Evolutionary conservation across 345 rosid genomes (phyloP), one percentile per base, ranked within the genome.

Genomic region (Conringia planisiliqua): DNA sequence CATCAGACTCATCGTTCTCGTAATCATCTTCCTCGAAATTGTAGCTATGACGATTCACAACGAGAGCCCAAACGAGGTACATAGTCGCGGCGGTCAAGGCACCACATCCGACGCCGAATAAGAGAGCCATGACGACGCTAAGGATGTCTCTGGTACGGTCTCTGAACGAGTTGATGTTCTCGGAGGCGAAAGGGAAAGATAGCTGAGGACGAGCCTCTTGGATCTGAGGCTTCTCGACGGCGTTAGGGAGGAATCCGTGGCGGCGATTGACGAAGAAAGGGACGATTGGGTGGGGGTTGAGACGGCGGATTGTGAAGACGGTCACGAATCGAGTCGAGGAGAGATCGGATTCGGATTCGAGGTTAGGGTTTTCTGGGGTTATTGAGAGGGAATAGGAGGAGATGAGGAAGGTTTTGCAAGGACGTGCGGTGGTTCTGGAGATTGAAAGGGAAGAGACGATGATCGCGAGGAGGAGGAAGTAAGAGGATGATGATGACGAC

Each of bases 81-180:
- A 94, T 85, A 54, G 96, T 86, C 11, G 89, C 90, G 8, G 95
- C 97, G 7, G 99, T 90, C 42, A 95, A 87, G 52, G 97, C 96
- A 10, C 99, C 99, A 33, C 97, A 95, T 2, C 96, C 97, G 60
- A 95, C 97, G 3, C 97, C 99, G 40, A 95, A 90, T 2, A 95
- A 82, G 51, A 95, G 84, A 33, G 93, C 93, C 7, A 89, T 86
- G 4, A 95, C 93, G 16, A 95, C 96, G 78, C 97, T 90, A 10
- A 95, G 85, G 44, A 95, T 95, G 59, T 95, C 99, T 75, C 82
- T 86, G 14, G 96, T 79, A 6, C 97, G 97, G 30, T 95, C 91
- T 7, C 83, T 91, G 43, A 93, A 84, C 24, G 96, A 90, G 67
- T 67, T 71, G 50, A 85, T 66, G 61, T 83, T 87, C 47, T 83